A percentile compares a stretch with the other conserved stretches of the same genome.
Evolutionary conservation across 805 yeast genomes (phyloP).

Genomic region (Kluyveromyces nonfermentans): DNA sequence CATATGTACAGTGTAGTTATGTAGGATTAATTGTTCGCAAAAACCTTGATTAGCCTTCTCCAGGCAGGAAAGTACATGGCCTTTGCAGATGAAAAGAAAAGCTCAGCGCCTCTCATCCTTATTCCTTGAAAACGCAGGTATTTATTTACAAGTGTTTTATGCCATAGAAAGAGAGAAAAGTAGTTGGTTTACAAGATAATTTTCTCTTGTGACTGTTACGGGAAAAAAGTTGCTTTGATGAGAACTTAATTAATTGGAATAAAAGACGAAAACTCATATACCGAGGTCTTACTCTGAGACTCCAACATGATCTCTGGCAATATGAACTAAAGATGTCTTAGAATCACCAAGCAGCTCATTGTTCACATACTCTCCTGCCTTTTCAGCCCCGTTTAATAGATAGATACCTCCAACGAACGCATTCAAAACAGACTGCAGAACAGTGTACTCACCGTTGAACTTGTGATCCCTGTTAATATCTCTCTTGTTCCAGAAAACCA

Average conservation of each 20-base stretch:
- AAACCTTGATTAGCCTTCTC: not conserved
- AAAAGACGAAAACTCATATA: not conserved
- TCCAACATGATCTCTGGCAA: constrained; percentile 6
- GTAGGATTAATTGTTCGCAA: not conserved
- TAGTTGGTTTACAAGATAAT: not conserved
- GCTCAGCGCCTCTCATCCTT: not conserved
- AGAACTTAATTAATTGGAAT: not conserved
- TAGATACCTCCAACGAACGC: constrained; percentile 66
- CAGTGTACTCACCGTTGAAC: constrained; percentile 47
- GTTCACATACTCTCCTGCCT: constrained; percentile 49
- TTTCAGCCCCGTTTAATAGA: constrained; percentile 47
- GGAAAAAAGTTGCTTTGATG: not conserved
- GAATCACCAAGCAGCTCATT: constrained; percentile 36
- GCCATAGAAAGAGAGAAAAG: not conserved
- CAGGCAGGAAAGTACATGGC: constrained; percentile 3
- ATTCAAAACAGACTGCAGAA: constrained; percentile 44
- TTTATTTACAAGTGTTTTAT: not conserved
- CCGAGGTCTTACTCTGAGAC: not conserved
- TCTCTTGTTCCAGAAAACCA: constrained; percentile 61
- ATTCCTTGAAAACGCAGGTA: not conserved
- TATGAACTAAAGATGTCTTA: constrained; percentile 11
- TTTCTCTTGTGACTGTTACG: not conserved
- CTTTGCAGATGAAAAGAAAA: not conserved
- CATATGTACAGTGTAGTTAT: not conserved
- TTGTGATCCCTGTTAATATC: constrained; percentile 37